Evolutionary conservation across 1,284 basidiomycete species (phyloP), one percentile per base, ranked within the genome.

Genomic region (Anthracocystis setariae): DNA sequence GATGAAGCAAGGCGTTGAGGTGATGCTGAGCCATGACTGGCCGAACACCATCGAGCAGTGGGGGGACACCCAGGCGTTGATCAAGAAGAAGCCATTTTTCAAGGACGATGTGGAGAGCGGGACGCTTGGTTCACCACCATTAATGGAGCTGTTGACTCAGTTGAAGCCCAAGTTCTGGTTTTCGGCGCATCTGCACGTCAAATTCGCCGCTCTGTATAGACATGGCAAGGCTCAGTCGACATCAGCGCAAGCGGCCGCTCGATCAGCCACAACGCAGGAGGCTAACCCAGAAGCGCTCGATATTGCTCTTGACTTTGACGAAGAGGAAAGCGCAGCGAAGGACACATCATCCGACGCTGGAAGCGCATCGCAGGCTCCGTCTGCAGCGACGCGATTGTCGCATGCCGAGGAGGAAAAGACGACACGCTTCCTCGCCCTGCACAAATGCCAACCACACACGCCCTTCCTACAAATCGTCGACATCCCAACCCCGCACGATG

Each of bases 21-120:
- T 98, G 29, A 91, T 97, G 84, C 85, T 98, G 20, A 96, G 93
- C 1, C 96, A 98, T 82, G 95, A 98, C 84, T 98, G 95, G 96
- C 96, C 96, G 0, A 88, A 89, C 46, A 87, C 87, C 1, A 94
- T 98, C 67, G 92, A 91, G 60, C 88, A 89, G 20, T 87, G 92
- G 73, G 94, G 95, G 8, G 87, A 98, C 79, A 84, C 89, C 2
- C 77, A 82, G 3, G 85, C 76, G 17, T 86, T 98, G 2, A 84
- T 98, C 20, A 86, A 88, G 9, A 87, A 87, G 46, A 98, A 98
- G 83, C 88, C 90, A 0, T 93, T 91, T 85, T 92, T 98, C 82
- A 85, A 86, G 24, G 85, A 87, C 24, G 94, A 98, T 42, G 73
- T 73, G n/a, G 45, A 55, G 82, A 84, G 87, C 91, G 63, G 83